Evolutionary conservation across 352 stramenopile genomes (phyloP).

Genomic region (Phytopythium chamaehyphon): DNA sequence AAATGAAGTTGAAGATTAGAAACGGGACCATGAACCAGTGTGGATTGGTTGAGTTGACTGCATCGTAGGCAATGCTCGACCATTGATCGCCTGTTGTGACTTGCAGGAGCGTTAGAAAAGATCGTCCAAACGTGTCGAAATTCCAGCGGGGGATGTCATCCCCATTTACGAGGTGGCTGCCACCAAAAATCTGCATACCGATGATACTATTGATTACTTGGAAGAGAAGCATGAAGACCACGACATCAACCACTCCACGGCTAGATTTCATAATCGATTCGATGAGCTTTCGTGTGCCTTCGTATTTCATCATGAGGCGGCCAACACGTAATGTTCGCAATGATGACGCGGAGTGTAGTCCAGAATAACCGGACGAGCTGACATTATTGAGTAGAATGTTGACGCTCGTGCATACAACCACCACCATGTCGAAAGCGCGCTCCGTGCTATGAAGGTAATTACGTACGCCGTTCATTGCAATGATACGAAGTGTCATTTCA

Average conservation of each 20-base stretch:
- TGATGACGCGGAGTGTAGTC: conserved; percentile 62
- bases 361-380: conserved; percentile 37
- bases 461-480: conserved; percentile 45
- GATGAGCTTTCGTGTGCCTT: conserved; percentile 73
- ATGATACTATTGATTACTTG: conserved; percentile 75
- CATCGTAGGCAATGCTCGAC: conserved; percentile 73
- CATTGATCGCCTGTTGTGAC: conserved; percentile 79
- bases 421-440: conserved; percentile 65
- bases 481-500: conserved; percentile 62
- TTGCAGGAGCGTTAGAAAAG: conserved; percentile 73
- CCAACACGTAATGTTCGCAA: conserved; percentile 67
- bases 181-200: conserved; percentile 77
- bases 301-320: conserved; percentile 78
- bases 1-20: conserved; percentile 70
- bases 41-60: conserved; percentile 57
- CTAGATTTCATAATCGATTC: conserved; percentile 76
- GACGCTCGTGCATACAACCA: conserved; percentile 58
- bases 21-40: conserved; percentile 73
- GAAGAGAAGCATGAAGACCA: conserved; percentile 72
- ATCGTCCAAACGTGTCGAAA: conserved; percentile 66
- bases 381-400: conserved; percentile 77
- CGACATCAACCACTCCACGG: conserved; percentile 71
- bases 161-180: conserved; percentile 33
- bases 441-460: conserved; percentile 56
- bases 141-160: conserved; percentile 65